phyloP scores from a whole-genome alignment of 2,329 filamentous ascomycete species.

The Pseudogymnoascus sp. region DNA sequence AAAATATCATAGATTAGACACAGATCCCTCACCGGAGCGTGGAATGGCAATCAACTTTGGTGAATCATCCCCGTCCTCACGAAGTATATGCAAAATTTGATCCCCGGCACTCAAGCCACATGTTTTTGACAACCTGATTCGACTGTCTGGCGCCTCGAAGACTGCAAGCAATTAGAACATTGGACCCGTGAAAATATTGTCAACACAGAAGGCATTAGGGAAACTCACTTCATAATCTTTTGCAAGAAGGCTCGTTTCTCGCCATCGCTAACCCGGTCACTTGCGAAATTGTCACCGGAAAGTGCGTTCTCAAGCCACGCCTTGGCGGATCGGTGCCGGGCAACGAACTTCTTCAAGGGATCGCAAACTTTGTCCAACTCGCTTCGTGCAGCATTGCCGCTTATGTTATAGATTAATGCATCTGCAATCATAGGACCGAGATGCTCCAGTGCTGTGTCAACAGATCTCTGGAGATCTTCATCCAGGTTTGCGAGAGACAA shows the following conservation, averaged over 20 bases:
- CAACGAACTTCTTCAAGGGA: constrained; percentile 62
- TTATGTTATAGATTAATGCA: constrained; percentile 57
- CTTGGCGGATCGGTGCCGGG: constrained; percentile 47
- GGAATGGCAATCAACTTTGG: neutral
- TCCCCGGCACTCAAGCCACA: constrained; percentile 61
- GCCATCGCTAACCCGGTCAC: constrained; percentile 47
- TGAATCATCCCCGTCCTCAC: constrained; percentile 23
- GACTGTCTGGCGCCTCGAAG: constrained; percentile 58
- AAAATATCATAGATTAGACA: constrained; percentile 2
- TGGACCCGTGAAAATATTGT: neutral
- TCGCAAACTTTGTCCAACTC: constrained; percentile 66
- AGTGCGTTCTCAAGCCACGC: constrained; percentile 58
- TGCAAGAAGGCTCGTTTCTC: constrained; percentile 60
- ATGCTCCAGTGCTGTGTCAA: constrained; percentile 46
- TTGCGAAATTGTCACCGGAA: constrained; percentile 42
- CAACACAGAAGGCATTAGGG: neutral
- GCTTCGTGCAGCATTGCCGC: constrained; percentile 61
- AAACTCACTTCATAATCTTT: constrained; percentile 54
- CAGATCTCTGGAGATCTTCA: constrained; percentile 34
- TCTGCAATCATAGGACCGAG: constrained; percentile 55
- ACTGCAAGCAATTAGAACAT: constrained; percentile 30
- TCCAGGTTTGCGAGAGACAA: constrained; percentile 35
- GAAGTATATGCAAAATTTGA: constrained; percentile 55
- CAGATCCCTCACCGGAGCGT: constrained; percentile 4
- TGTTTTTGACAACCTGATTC: constrained; percentile 61